Evolutionary conservation across 2,329 filamentous ascomycete genomes (phyloP), one percentile per base, ranked within the genome.

Genomic region (Phyllosticta capitalensis): DNA sequence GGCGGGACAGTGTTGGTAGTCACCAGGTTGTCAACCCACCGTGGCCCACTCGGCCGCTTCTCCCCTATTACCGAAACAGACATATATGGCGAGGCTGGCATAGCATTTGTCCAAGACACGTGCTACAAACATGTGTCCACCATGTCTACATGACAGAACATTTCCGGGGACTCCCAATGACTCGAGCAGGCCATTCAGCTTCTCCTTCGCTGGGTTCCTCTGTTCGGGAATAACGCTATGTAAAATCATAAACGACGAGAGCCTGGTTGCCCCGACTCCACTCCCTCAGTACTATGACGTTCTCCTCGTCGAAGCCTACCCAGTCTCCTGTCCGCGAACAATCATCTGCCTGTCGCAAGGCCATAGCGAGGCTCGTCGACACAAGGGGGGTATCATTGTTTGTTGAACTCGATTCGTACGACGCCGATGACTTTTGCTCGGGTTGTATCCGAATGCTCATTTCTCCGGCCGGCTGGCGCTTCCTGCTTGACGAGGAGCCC

Each of bases 281-380:
- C 73, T 92, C 88, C 64, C 89, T 86, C 55, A 95, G 77, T 50
- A 96, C 84, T 62, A 95, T 86, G n/a, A 96, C 88, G 75, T 90
- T 90, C 72, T 95, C 89, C 51, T 95, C 90, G 67, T 96, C 90
- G 67, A 96, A 96, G 0, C 89, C 90, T 9, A 96, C 84, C 83
- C 88, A 92, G 56, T 80, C 79, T 62, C 78, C 73, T 48, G 75
- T 79, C 5, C 79, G 70, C 4, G 74, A 71, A 14, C 76, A 64
- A 52, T 77, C 73, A 49, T 71, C 70, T 6, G 50, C 20, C 17
- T 20, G 50, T 52, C 50, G 50, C 50, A 52, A 52, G 22, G 50
- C 50, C 50, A 26, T 22, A 1, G 20, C 19, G 20, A 52, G 50
- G 19, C 50, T 26, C 10, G 50, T 45, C 14, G 38, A 45, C n/a